These are phyloP conservation scores for Garcia nutans DNA, from an alignment of 345 rosid species.

Conservation along the genomic window DNA sequence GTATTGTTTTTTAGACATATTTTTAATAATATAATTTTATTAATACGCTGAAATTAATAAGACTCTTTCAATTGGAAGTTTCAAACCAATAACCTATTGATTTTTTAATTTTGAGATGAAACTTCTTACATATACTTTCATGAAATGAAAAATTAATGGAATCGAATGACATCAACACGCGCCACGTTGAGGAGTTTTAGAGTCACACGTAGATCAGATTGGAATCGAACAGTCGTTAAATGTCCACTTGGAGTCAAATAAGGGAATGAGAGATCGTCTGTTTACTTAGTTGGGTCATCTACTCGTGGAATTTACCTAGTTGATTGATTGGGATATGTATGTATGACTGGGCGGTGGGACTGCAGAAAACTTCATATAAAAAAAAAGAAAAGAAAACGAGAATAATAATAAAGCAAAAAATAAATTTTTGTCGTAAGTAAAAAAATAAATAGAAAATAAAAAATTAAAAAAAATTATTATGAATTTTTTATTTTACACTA, in stretches of 20 bases:
- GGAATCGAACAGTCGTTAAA: conserved; percentile 3
- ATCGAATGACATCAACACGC: neutral
- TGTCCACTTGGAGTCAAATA: conserved; percentile 11
- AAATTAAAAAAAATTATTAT: too few species aligned
- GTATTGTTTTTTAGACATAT: too few species aligned
- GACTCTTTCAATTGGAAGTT: too few species aligned
- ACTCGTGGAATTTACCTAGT: conserved; percentile 11
- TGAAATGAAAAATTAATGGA: neutral
- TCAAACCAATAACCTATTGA: too few species aligned
- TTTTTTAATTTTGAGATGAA: too few species aligned
- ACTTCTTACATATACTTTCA: too few species aligned
- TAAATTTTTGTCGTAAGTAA: neutral
- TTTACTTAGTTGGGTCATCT: neutral
- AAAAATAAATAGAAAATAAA: too few species aligned
- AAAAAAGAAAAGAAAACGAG: neutral
- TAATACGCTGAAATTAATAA: too few species aligned
- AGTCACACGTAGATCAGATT: neutral
- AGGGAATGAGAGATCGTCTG: neutral
- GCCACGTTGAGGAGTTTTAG: conserved; percentile 20
- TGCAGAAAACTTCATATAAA: neutral
- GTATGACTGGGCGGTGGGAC: conserved; percentile 31
- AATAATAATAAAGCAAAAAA: neutral
- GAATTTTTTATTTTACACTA: too few species aligned
- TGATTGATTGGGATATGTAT: conserved; percentile 17
- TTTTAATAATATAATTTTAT: too few species aligned